Base-by-base conservation (phyloP, 2,329 filamentous ascomycete species). In the Paraphoma chrysanthemicola region DNA sequence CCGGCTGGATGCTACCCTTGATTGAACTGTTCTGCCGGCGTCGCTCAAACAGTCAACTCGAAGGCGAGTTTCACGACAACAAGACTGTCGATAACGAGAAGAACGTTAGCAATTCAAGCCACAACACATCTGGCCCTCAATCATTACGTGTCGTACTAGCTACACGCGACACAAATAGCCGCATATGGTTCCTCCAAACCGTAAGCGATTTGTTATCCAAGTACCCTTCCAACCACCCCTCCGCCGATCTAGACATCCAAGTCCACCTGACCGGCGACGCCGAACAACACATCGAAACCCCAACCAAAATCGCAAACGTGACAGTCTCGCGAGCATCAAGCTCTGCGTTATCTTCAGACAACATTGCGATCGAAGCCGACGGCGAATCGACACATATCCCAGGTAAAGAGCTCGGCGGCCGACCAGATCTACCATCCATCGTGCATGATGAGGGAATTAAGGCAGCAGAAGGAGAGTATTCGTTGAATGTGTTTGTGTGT, bases 1-100 rank as follows among this genome's bases (percentile, higher is more conserved):
- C 81, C 2, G 83, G 83, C 0, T 84, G 83, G 69, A 79, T 80
- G 1, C 66, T 88, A 0, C 77, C 80, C 0, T 71, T 86, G 5
- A 71, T 85, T 8, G 80, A 83, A 63, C 48, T 60, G 4, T 69
- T 68, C 41, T 44, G 56, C 10, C 48, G 54, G 44, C 16, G 10
- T 41, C 28, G 44, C 29, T 14, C 12, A 52, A 51, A 14, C 33
- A 48, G 16, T 43, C 44, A 46, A 23, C 10, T 36, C 7, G 33
- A 36, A 14, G 33, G 14, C 10, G 10, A 36, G 3, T 10, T 3
- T 3, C 10, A 36, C 10, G 33, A 36, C 33, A 10, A 10, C 14
- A 36, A 36, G 33, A 14, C 33, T 36, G 9, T 36, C 33, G 33
- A 36, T 14, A 10, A 36, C 14, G 33, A 36, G 33, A 36, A 36